These are phyloP conservation scores for Peterozyma xylosa DNA, from an alignment of 805 yeast genomes.

Conservation along the genomic window DNA sequence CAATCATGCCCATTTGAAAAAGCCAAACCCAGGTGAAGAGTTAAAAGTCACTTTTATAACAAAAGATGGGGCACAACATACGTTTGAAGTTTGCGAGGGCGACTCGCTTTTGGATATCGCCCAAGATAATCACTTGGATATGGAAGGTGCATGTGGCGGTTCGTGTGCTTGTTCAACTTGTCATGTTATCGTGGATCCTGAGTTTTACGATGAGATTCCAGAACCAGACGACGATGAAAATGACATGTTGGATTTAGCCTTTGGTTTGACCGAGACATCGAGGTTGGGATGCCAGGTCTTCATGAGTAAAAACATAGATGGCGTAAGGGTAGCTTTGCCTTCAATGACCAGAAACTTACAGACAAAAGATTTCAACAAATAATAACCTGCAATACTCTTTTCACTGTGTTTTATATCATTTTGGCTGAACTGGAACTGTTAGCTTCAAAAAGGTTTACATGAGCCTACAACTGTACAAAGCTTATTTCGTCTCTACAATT, in stretches of 20 bases:
- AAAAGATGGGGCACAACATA: conserved; percentile 80
- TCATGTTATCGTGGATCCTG: conserved; percentile 95
- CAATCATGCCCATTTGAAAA: conserved; percentile 79
- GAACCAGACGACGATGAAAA: conserved; percentile 98
- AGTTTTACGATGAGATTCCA: conserved; percentile 79
- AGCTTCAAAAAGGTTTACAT: too few species aligned
- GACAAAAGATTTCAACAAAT: conserved; percentile 63
- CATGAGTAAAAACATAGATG: conserved; percentile 88
- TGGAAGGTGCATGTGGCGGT: conserved; percentile 99
- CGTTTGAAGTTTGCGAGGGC: conserved; percentile 85
- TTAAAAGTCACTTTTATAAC: conserved; percentile 80
- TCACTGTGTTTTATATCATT: too few species aligned
- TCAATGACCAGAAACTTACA: conserved; percentile 95
- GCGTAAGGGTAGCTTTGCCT: conserved; percentile 90
- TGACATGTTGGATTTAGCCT: conserved; percentile 96
- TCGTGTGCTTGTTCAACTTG: conserved; percentile 99
- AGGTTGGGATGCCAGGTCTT: conserved; percentile 91
- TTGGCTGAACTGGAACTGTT: too few species aligned
- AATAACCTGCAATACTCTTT: not conserved
- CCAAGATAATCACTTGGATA: conserved; percentile 85
- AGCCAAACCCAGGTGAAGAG: conserved; percentile 93
- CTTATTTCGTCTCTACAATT: too few species aligned
- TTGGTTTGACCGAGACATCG: conserved; percentile 94
- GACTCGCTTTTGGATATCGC: conserved; percentile 91
- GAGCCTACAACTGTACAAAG: too few species aligned